Conservation (phyloP, 495 filamentous ascomycete genomes). For the Neurospora sp. region DNA sequence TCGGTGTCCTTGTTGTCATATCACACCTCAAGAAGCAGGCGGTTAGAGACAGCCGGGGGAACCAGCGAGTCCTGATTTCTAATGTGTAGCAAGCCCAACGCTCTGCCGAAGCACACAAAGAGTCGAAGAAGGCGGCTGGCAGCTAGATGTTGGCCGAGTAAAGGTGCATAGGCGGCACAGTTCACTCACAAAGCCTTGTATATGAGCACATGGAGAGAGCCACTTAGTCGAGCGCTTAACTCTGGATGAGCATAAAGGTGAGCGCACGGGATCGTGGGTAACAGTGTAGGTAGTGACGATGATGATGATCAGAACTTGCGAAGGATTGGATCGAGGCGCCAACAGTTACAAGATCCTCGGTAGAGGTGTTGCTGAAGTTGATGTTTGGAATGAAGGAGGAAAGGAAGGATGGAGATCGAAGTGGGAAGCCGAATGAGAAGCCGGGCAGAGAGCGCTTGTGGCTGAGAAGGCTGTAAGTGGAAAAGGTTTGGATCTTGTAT, state of each 20-base stretch:
- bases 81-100: background rate
- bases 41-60: background rate
- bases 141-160: conserved; percentile 27
- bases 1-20: conserved; percentile 13
- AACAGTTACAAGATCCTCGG: background rate
- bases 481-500: conserved; percentile 11
- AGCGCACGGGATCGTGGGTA: background rate
- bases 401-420: conserved; percentile 2
- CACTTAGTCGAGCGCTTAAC: background rate
- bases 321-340: background rate
- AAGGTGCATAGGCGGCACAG: conserved; percentile 27
- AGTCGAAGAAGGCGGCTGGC: conserved; percentile 11
- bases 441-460: background rate
- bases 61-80: background rate
- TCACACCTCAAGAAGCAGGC: conserved; percentile 6
- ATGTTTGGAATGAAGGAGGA: background rate
- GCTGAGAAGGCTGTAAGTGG: background rate
- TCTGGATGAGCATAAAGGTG: background rate
- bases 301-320: background rate
- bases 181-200: conserved; percentile 8
- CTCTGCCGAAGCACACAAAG: conserved; percentile 9
- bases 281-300: background rate
- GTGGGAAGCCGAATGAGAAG: conserved; percentile 10
- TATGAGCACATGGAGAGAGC: background rate
- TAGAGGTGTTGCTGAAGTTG: background rate